These are phyloP conservation scores for Ceratocystis cacaofunesta DNA, from an alignment of 2,329 filamentous ascomycete genomes.

Conservation along the genomic window DNA sequence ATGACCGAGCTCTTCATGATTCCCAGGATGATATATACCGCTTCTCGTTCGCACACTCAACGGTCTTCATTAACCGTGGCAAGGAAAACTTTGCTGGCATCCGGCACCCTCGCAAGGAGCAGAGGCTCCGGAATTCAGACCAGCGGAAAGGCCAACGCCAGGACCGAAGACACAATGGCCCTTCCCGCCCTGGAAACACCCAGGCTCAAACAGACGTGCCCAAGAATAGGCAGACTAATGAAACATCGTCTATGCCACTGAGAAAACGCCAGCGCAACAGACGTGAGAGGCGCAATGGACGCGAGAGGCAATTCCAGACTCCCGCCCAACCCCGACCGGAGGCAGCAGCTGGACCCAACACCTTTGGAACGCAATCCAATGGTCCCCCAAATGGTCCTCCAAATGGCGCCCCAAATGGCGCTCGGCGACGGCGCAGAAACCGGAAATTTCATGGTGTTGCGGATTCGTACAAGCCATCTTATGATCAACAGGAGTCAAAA, in stretches of 20 bases:
- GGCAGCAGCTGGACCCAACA: background rate
- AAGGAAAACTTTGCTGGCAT: constrained; percentile 54
- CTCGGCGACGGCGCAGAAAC: constrained; percentile 1
- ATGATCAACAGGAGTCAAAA: background rate
- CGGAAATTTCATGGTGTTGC: constrained; percentile 6
- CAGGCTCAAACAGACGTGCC: background rate
- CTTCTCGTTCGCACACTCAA: constrained; percentile 56
- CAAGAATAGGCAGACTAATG: background rate
- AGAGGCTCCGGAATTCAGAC: constrained; percentile 22
- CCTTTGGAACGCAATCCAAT: background rate
- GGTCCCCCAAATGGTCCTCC: background rate
- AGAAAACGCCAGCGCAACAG: background rate
- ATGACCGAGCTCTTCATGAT: constrained; percentile 26
- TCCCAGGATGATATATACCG: constrained; percentile 35
- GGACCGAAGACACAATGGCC: background rate
- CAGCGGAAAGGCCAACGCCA: background rate
- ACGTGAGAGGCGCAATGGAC: background rate
- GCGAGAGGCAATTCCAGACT: background rate
- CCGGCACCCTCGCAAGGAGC: constrained; percentile 33
- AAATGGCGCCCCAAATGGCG: background rate
- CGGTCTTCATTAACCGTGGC: constrained; percentile 54
- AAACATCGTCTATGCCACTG: background rate
- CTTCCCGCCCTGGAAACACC: background rate
- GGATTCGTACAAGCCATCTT: constrained; percentile 15
- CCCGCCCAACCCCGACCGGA: background rate